Evolutionary conservation across 1,284 basidiomycete species (phyloP), one percentile per base, ranked within the genome.

Genomic region (Singerocomus inundabilis): DNA sequence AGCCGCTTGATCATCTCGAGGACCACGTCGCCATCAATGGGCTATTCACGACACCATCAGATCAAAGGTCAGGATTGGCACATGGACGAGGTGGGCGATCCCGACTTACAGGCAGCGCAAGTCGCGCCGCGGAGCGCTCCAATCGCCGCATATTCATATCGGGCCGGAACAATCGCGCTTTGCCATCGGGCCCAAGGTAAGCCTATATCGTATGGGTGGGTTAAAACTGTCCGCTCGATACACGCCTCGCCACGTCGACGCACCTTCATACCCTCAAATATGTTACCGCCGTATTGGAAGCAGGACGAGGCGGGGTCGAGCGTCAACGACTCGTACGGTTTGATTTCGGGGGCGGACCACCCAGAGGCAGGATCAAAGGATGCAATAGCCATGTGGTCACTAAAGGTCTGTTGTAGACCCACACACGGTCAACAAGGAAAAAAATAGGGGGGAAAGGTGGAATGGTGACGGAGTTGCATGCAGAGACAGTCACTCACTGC

Each of bases 181-280:
- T 77, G 45, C 76, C 89, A 60, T 81, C 79, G 13, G 75, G 81
- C 48, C 80, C 86, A 6, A 80, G 69, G 72, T 91, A 93, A 1
- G 91, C 92, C 83, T 85, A 11, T 66, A 24, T n/a, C 12, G 4
- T 33, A 12, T 9, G 21, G 32, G 6, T 11, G 10, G 16, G 29
- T 31, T n/a, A n/a, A n/a, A 11, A 4, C 28, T 4, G 3, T 9
- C n/a, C n/a, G 15, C 36, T 34, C 9, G 18, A 13, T 33, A n/a
- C n/a, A n/a, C n/a, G 8, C 25, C 16, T 29, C 5, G 28, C 16
- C 6, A 12, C 16, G 26, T 40, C 11, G 28, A 32, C 53, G 38
- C 30, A 79, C 83, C 77, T 96, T 95, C 85, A 94, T 88, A 2
- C 93, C 93, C 66, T 95, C 92, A 55, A 93, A 95, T 5, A 91